Evolutionary conservation across 495 filamentous ascomycete species (phyloP).

Genomic region (Aspergillus homomorphus): DNA sequence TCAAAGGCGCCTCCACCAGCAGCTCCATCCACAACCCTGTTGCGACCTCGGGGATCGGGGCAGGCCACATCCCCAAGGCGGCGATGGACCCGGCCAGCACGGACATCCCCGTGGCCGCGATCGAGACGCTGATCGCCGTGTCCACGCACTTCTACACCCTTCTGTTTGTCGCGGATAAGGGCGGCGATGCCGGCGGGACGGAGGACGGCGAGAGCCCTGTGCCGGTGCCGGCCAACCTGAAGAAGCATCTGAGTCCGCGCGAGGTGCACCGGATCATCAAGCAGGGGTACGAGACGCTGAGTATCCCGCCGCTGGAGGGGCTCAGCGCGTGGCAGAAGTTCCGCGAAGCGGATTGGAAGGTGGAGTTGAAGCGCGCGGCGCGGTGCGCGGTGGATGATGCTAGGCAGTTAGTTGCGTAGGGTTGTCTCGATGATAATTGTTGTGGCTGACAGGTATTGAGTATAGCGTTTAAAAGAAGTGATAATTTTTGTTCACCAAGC

Average conservation of each 20-base stretch:
- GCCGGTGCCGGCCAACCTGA: slow-evolving; percentile 34
- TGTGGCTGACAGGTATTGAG: not conserved
- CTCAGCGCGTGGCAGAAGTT: slow-evolving; percentile 71
- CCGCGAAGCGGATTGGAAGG: slow-evolving; percentile 66
- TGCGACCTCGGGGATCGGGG: not conserved
- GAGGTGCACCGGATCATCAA: slow-evolving; percentile 92
- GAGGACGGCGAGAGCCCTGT: slow-evolving; percentile 26
- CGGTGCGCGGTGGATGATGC: slow-evolving; percentile 63
- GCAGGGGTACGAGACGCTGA: slow-evolving; percentile 90
- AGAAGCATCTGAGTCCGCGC: slow-evolving; percentile 69
- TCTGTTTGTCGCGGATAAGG: slow-evolving; percentile 60
- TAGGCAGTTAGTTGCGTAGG: slow-evolving; percentile 37
- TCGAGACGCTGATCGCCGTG: slow-evolving; percentile 80
- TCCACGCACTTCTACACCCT: slow-evolving; percentile 83
- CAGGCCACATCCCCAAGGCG: not conserved
- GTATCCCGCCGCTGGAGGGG: slow-evolving; percentile 79
- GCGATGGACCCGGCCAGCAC: slow-evolving; percentile 16
- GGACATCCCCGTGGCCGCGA: slow-evolving; percentile 49
- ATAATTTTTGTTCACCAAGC: no score
- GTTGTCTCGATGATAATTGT: slow-evolving; percentile 1
- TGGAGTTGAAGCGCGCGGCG: slow-evolving; percentile 80
- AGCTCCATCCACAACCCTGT: slow-evolving; percentile 7
- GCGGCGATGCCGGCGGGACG: slow-evolving; percentile 25
- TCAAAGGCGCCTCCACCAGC: slow-evolving; percentile 21
- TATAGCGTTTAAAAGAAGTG: no score